Evolutionary conservation across 306 rosid species (phyloP), one percentile per base, ranked within the genome.

Genomic region (Corylus avellana): DNA sequence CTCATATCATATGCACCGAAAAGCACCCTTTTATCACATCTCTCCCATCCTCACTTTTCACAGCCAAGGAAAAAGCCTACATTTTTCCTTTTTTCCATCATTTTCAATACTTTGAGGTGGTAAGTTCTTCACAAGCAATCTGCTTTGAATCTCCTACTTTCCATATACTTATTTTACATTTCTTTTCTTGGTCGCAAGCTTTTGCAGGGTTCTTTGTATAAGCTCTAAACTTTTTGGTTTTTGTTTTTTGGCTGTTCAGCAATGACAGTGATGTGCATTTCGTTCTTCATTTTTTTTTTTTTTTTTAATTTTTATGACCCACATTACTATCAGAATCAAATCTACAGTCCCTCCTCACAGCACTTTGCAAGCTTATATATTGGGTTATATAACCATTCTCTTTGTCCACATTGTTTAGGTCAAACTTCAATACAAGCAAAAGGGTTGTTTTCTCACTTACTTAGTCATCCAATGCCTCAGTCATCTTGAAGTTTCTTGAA

Each of bases 111-210:
- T 53, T 55, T 62, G 44, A 77, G 48, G 44, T 64, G 73, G 78
- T 57, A 29, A 71, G 80, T 66, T 10, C 68, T 47, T 53, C 54
- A 56, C 77, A 79, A 44, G 80, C 85, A 49, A 81, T 75, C 85
- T 83, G 14, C 87, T 77, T 46, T 73, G 78, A 75, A 74, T 78
- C 64, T 70, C 59, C 75, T 39, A 35, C 57, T 81, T 75, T 81
- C 55, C 50, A 46, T 32, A 61, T 78, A 49, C 59, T 63, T 61
- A 1, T 76, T 2, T 64, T 64, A 8, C 8, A 25, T 53, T 78
- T 66, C 56, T 29, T 53, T 39, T 5, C 46, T 77, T 77, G 17
- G 47, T 63, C 20, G 50, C 16, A 20, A 11, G 54, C 69, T 75
- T 75, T 73, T 39, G 13, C 14, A 20, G 54, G 35, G 57, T 75